Base-by-base conservation (phyloP, 108 stramenopile genomes). In the Cyclotella atomus region DNA sequence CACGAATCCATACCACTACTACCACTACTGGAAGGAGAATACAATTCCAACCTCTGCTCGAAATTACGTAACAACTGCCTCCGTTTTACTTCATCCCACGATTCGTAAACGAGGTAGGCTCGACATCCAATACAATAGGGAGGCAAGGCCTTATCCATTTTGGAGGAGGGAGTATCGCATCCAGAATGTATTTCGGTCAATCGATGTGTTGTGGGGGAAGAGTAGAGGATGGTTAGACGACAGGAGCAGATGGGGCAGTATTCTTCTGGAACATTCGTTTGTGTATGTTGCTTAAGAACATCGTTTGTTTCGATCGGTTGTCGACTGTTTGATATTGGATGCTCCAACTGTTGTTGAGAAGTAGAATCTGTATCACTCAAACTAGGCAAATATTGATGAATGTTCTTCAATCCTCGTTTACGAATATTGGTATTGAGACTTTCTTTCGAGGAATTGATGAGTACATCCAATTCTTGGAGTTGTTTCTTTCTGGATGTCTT, bases 61-160 rank as follows among this genome's bases (percentile, higher is more conserved):
- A 76, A 52, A 47, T 76, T 76, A 4, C 53, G 14, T 24, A 76
- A 59, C 68, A 76, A 33, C 46, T 30, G n/a, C 49, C 33, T 23
- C 36, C 59, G 60, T 3, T 32, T n/a, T 0, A 38, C 2, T 14
- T 50, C 27, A 21, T 76, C 44, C 56, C 45, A 70, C 9, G 15
- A 23, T 27, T 69, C 75, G 52, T 46, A 76, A 10, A 76, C 6
- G n/a, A 76, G 9, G 30, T 76, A 65, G 10, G 67, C 68, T 29
- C 59, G 45, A 16, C 75, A 76, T 33, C 65, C 43, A 34, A 61
- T 61, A 45, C 75, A 76, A 52, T 63, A 69, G 0, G 75, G 75
- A 1, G 75, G 75, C 19, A 76, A 27, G 21, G 65, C 14, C 5
- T 52, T 28, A 0, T 6, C 12, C 15, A 29, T 19, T 30, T 55